phyloP scores from a whole-genome alignment of 306 rosid genomes.

The Gillenia trifoliata region DNA sequence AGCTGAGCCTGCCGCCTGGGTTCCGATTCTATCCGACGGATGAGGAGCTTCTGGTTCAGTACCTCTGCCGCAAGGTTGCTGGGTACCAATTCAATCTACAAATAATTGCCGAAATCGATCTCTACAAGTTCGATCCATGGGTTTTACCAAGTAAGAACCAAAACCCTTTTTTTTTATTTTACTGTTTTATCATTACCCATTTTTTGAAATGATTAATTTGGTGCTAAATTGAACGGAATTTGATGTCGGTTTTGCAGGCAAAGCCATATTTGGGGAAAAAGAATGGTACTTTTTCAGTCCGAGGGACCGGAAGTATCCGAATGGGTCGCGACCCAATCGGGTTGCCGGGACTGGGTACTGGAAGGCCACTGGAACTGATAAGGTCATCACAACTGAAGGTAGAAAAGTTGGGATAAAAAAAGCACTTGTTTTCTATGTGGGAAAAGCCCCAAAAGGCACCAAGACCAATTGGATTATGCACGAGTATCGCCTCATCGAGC shows the following conservation, averaged over 20 bases:
- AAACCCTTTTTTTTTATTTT: neutral
- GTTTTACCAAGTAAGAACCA: conserved; percentile 59
- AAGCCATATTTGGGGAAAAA: conserved; percentile 84
- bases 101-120: conserved; percentile 75
- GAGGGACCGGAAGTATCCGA: conserved; percentile 79
- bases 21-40: conserved; percentile 86
- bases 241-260: conserved; percentile 35
- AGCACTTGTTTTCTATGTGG: conserved; percentile 84
- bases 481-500: conserved; percentile 76
- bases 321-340: conserved; percentile 86
- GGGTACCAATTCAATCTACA: conserved; percentile 77
- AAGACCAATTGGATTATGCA: conserved; percentile 99
- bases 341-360: conserved; percentile 96
- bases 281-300: conserved; percentile 98
- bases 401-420: conserved; percentile 88
- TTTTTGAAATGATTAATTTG: neutral
- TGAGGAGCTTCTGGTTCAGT: conserved; percentile 89
- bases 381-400: conserved; percentile 68
- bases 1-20: conserved; percentile 83
- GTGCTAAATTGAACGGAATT: neutral
- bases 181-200: neutral
- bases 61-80: conserved; percentile 82
- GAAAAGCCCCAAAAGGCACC: conserved; percentile 90
- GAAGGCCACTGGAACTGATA: conserved; percentile 97
- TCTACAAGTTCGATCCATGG: conserved; percentile 94